Base-by-base conservation (phyloP, 2,329 filamentous ascomycete species). In the Fusarium austroafricanum region DNA sequence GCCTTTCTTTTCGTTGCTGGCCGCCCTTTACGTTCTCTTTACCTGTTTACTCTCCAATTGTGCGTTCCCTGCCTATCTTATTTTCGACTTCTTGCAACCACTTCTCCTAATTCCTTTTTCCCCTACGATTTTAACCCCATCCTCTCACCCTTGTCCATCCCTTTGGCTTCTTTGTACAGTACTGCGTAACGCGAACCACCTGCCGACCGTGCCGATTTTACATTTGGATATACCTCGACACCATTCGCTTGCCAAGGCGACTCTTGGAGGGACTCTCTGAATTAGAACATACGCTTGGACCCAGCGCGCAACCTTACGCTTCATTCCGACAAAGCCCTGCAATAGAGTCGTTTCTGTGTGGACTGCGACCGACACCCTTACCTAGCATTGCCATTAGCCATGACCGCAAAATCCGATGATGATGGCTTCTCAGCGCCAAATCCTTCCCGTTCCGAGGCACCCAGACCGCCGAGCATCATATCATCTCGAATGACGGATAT, bases 401-500 rank as follows among this genome's bases (percentile, higher is more conserved):
- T 61, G 82, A 76, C 79, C 46, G 75, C 77, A 18, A 79, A 80
- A 50, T 75, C 74, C 51, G 78, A 82, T 51, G 80, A 80, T 38
- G 76, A 77, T 56, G 74, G 75, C 60, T 81, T 82, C 53, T 76
- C 79, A 20, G 72, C 71, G 38, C 79, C 82, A 4, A 79, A 81
- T 42, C 80, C 81, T 46, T 79, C 82, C 4, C 77, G 72, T 47
- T 78, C 78, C 74, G 76, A 82, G 40, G 75, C 79, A 42, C 77
- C 82, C 60, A 84, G 86, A 31, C 84, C 86, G 21, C 83, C 88
- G 45, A 91, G 89, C 67, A 84, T 91, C 59, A 90, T 92, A 53
- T 92, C 90, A 28, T 92, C 90, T 59, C 88, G 88, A 63, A 90
- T 92, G 85, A 92, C 90, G 31, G 87, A 89, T 63, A 86, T 89